These are phyloP conservation scores for Leishmania braziliensis DNA, from an alignment of 208 protist genomes.

Conservation along the genomic window DNA sequence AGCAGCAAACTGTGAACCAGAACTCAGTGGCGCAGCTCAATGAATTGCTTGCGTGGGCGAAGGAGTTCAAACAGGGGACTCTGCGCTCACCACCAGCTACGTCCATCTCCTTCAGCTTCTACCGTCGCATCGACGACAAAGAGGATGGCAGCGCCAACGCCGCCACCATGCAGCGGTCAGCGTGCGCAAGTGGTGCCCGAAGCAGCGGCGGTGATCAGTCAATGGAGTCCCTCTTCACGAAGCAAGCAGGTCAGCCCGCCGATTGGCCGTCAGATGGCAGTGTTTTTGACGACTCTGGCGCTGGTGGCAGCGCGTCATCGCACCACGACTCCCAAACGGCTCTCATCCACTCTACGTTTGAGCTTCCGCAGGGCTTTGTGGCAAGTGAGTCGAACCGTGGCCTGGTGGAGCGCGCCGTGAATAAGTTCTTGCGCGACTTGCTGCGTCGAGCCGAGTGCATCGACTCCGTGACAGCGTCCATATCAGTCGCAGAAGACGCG, in stretches of 20 bases:
- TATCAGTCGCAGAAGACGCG: conserved; percentile 81
- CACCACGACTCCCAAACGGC: conserved; percentile 2
- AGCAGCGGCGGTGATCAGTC: conserved; percentile 6
- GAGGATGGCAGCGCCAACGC: background rate
- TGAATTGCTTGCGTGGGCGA: conserved; percentile 90
- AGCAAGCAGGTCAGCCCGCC: conserved; percentile 10
- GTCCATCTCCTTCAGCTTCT: conserved; percentile 83
- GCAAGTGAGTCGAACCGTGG: conserved; percentile 80
- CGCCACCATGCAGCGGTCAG: background rate
- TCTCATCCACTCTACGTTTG: conserved; percentile 75
- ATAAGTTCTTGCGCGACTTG: conserved; percentile 91
- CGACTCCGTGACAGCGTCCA: conserved; percentile 75
- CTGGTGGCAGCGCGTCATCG: background rate
- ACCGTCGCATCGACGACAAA: conserved; percentile 61
- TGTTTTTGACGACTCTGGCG: conserved; percentile 3
- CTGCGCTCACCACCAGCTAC: conserved; percentile 76
- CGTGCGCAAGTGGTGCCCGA: background rate
- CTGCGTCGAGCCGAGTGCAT: conserved; percentile 85
- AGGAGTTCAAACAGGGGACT: conserved; percentile 80
- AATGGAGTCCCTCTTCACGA: conserved; percentile 25
- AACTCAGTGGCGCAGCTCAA: conserved; percentile 90
- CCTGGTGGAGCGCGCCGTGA: conserved; percentile 80
- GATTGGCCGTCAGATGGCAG: conserved; percentile 7
- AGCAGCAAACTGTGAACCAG: conserved; percentile 82
- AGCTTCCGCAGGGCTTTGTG: conserved; percentile 76